Conservation (phyloP, 73 alveolate species). For the Paramecium sonneborni region DNA sequence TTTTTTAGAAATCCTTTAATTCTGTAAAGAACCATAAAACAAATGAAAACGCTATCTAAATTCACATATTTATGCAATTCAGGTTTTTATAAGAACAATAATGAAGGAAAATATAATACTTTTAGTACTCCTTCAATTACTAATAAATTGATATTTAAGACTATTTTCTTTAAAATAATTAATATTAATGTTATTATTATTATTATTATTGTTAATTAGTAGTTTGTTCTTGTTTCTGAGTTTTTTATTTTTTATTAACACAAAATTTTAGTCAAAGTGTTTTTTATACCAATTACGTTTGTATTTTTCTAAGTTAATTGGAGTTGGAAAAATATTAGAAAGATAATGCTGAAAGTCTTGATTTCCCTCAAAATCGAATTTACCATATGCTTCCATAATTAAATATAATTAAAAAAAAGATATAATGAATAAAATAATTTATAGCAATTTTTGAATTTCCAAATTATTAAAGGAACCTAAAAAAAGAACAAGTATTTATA, state of each 20-base stretch:
- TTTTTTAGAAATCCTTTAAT: neutral
- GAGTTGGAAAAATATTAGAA: neutral
- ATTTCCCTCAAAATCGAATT: conserved; percentile 3
- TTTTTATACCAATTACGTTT: conserved; percentile 22
- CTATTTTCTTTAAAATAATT: neutral
- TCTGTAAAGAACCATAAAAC: conserved; percentile 17
- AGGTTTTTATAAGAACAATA: neutral
- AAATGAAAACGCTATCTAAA: neutral
- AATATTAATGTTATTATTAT: neutral
- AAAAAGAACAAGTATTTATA: conserved; percentile 4
- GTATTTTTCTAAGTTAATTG: neutral
- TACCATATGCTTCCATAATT: conserved; percentile 31
- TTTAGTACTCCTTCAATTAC: conserved; percentile 40
- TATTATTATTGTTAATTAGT: neutral
- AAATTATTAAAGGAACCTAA: conserved; percentile 26
- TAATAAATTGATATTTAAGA: neutral
- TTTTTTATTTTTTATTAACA: neutral
- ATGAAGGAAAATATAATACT: conserved; percentile 33
- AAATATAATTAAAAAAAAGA: conserved; percentile 45
- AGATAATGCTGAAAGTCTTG: neutral
- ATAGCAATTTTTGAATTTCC: conserved; percentile 46
- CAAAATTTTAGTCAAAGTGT: neutral
- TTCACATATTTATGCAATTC: neutral
- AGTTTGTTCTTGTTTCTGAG: neutral
- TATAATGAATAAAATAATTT: conserved; percentile 34